These are phyloP conservation scores for Pythium aquatile DNA, from an alignment of 352 stramenopile species.

Conservation along the genomic window DNA sequence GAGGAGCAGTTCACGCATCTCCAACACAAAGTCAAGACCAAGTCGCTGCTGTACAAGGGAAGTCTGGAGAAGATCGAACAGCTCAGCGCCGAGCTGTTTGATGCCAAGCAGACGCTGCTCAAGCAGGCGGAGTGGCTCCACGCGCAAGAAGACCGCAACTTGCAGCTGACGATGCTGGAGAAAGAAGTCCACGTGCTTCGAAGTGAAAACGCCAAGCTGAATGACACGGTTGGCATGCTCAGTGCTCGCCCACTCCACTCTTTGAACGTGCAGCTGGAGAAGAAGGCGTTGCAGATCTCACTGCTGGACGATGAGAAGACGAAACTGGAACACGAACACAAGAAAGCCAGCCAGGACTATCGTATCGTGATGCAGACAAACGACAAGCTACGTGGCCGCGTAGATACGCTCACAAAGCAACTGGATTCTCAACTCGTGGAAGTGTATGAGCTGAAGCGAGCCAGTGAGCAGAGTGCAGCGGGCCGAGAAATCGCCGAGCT, in stretches of 20 bases:
- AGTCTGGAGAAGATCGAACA: slow-evolving; percentile 36
- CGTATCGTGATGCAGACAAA: slow-evolving; percentile 25
- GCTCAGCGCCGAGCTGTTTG: slow-evolving; percentile 43
- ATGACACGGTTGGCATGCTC: slow-evolving; percentile 43
- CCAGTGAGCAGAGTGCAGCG: slow-evolving; percentile 37
- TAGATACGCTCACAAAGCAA: slow-evolving; percentile 23
- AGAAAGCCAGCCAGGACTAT: slow-evolving; percentile 28
- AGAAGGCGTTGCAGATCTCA: slow-evolving; percentile 48
- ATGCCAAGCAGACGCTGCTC: slow-evolving; percentile 39
- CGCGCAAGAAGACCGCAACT: slow-evolving; percentile 32
- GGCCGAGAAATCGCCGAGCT: slow-evolving; percentile 54
- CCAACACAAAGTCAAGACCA: slow-evolving; percentile 35
- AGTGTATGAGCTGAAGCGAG: slow-evolving; percentile 20
- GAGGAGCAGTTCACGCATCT: slow-evolving; percentile 54
- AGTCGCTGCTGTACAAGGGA: slow-evolving; percentile 42
- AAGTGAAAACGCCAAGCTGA: slow-evolving; percentile 55
- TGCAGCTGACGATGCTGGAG: slow-evolving; percentile 33
- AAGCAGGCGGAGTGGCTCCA: slow-evolving; percentile 39
- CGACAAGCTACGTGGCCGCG: slow-evolving; percentile 21
- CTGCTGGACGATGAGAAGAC: slow-evolving; percentile 41
- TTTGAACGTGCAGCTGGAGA: slow-evolving; percentile 35
- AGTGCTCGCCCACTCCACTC: slow-evolving; percentile 56
- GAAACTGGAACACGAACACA: slow-evolving; percentile 21
- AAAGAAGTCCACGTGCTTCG: slow-evolving; percentile 51
- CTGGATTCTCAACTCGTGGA: slow-evolving; percentile 13